Base-by-base conservation (phyloP, 1,284 basidiomycete genomes). In the Schizopora paradoxa region DNA sequence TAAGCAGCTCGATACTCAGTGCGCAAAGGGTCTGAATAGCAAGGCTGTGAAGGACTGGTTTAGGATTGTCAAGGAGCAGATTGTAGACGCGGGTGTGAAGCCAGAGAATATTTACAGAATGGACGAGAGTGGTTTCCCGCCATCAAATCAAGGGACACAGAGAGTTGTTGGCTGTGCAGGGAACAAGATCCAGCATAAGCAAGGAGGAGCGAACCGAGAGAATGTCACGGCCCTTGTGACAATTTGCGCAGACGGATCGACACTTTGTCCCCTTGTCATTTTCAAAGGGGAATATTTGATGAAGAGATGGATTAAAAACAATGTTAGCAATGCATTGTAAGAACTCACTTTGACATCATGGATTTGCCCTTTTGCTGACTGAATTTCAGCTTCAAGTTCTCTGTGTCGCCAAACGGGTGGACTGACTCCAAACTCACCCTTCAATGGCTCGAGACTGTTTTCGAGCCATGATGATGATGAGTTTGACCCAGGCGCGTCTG, bases 111-210 rank as follows among this genome's bases (percentile, higher is more conserved):
- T 64, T 6, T 65, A 63, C 43, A 58, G 57, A 8, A 65, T 66
- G 61, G 66, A 68, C 45, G 60, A 68, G 52, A 62, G 56, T 43
- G 59, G 64, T 2, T 61, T 64, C 50, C 58, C 53, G 13, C 49
- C 54, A 5, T 50, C 55, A 5, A 43, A 59, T 31, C 35, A 45
- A 25, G 56, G 55, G 1, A 56, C 43, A 6, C 51, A 64, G n/a
- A 23, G 53, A 10, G 63, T 66, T 4, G 43, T 64, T 41, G 62
- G 61, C 4, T 31, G 27, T 8, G 23, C 45, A 14, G 60, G 61
- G 2, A 56, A 54, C n/a, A 65, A 66, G 36, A 56, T 48, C 1
- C 65, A 67, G 51, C 59, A 65, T 37, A 56, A 57, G 32, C 48
- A 47, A 44, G 51, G 58, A 3, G 51, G 50, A 43, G 63, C 55